Base-by-base conservation (phyloP, 805 yeast genomes). In the Kluyveromyces lactis region DNA sequence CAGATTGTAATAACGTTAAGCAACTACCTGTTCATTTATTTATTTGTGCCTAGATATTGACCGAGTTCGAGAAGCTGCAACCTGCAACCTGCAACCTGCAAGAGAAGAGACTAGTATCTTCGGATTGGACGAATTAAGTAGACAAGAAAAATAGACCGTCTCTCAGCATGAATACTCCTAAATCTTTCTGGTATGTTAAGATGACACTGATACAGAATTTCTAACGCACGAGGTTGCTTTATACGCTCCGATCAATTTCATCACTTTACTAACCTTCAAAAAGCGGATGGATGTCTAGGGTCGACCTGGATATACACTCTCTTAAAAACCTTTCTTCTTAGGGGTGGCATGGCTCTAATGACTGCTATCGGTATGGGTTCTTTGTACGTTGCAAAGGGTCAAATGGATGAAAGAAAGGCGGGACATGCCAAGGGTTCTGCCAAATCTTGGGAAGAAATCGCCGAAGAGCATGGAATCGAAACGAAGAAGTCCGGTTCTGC, bases 101-200 rank as follows among this genome's bases (percentile, higher is more conserved):
- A 21, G n/a, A n/a, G n/a, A n/a, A n/a, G n/a, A n/a, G n/a, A n/a
- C n/a, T n/a, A n/a, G n/a, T 21, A 21, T 21, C 24, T 21, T 9
- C 9, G 6, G 6, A 21, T 21, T 9, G 24, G 24, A 21, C 24
- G 9, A 6, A 6, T 6, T 21, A 21, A 21, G 9, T 21, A 21
- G 9, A 6, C 8, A 9, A 21, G 9, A 21, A 21, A 21, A 21
- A 9, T n/a, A n/a, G n/a, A n/a, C n/a, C n/a, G n/a, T n/a, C n/a
- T 9, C 24, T 21, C 24, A 9, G 9, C 8, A 30, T 30, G 33
- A 30, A 30, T n/a, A 30, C 33, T 8, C 33, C 33, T 16, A 15
- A 30, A 30, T 30, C 33, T 18, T 30, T 30, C 33, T 30, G 33
- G 33, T 30, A 30, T 30, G 33, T 30, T 7, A 12, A n/a, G 30